Evolutionary conservation across 106 monocot species (phyloP), one percentile per base, ranked within the genome.

Genomic region (Apostasia ramifera): DNA sequence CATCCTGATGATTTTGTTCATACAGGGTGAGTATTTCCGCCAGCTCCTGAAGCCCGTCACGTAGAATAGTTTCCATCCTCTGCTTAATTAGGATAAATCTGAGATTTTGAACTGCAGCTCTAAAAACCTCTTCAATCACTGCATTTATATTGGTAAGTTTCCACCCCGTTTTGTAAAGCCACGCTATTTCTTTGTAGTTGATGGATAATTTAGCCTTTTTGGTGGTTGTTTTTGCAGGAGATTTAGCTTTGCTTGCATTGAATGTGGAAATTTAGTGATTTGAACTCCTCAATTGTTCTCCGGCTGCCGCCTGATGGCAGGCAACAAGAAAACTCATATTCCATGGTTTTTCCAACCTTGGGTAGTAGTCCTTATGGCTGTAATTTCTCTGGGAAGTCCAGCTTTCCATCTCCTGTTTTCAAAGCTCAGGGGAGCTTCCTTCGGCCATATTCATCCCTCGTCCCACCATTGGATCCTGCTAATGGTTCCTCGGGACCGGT

Each of bases 11-110:
- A 26, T 26, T 9, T 40, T 59, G 8, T 40, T 59, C 42, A 14
- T 53, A 40, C 76, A 94, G 94, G 94, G 85, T 63, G 90, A 94
- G 75, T 94, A 94, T 73, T 94, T 94, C 76, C 94, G 94, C 55
- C 80, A 86, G 26, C 85, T 94, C n/a, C 85, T 94, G 55, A 94
- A 90, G 73, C 93, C 89, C 8, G 93, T 93, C 47, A 93, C 93
- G 89, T 93, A 93, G 82, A 67, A 78, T 62, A 48, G 12, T 56
- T 73, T 71, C 39, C 10, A 54, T 57, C 45, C 51, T 8, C 14
- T 47, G 53, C 45, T 63, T 44, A 8, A 66, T 50, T 62, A 6
- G 13, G 71, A 70, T 57, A 64, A 69, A 63, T 40, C 67, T 72
- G 71, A 61, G 7, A 47, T 52, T 70, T 64, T 68, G 50, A 12